Percentiles rank a stretch among this genome's conserved stretches.
phyloP scores from a whole-genome alignment of 2,329 filamentous ascomycete genomes.

The Ophiostoma sp. region DNA sequence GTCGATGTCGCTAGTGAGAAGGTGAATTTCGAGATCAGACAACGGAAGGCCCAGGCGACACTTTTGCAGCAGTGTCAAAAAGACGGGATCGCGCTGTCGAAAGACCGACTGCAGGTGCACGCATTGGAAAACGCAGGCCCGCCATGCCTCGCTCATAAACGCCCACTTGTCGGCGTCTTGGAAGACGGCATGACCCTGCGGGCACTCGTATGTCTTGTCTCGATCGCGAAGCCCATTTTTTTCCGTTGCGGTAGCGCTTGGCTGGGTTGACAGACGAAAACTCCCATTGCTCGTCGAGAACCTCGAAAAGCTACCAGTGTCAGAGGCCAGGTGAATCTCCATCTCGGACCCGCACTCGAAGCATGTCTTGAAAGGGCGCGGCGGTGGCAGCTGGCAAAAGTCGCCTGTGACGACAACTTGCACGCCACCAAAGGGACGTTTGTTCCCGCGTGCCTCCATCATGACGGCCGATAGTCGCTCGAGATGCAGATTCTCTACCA shows the following conservation, averaged over 20 bases:
- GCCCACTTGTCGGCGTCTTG: constrained; percentile 54
- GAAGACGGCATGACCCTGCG: constrained; percentile 35
- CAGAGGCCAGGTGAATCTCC: constrained; percentile 17
- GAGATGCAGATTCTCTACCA: constrained; percentile 54
- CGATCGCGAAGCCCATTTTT: background rate
- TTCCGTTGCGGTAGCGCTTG: background rate
- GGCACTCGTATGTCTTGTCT: constrained; percentile 31
- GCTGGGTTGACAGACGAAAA: background rate
- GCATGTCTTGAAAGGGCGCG: constrained; percentile 52
- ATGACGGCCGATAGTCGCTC: constrained; percentile 47
- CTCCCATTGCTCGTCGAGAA: background rate
- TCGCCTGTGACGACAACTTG: constrained; percentile 56
- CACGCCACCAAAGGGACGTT: constrained; percentile 41
- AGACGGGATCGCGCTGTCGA: constrained; percentile 50
- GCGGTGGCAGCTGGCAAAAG: constrained; percentile 56
- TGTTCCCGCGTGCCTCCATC: constrained; percentile 35
- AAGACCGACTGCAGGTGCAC: constrained; percentile 52
- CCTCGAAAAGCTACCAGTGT: background rate
- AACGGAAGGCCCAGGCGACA: constrained; percentile 45
- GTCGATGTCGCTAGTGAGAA: constrained; percentile 43
- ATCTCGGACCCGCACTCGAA: constrained; percentile 43
- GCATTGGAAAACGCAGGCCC: constrained; percentile 48
- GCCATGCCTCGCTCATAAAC: constrained; percentile 53
- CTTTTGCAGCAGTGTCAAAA: constrained; percentile 53
- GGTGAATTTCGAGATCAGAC: constrained; percentile 34